phyloP scores from a whole-genome alignment of 2,329 filamentous ascomycete genomes.

The Geosmithia putterillii region DNA sequence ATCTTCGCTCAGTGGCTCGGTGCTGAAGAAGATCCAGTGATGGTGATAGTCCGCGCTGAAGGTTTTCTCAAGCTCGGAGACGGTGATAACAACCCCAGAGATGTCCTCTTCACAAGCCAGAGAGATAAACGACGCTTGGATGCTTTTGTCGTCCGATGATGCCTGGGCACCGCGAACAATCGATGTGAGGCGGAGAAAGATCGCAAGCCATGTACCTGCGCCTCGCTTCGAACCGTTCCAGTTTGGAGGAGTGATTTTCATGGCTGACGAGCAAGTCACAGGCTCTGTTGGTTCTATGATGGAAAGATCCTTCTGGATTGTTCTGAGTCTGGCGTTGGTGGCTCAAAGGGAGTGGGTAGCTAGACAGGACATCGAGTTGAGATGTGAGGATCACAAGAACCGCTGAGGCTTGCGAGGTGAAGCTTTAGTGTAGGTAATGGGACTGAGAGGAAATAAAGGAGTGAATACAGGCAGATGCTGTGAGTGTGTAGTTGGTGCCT shows the following conservation, averaged over 20 bases:
- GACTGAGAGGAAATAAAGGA: not conserved
- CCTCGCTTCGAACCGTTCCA: not conserved
- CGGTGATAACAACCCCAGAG: constrained; percentile 15
- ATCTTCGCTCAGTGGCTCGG: constrained; percentile 62
- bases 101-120: constrained; percentile 18
- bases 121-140: constrained; percentile 18
- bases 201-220: not conserved
- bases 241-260: not conserved
- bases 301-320: too few relatives aligned
- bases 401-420: not conserved
- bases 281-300: not conserved
- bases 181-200: not conserved
- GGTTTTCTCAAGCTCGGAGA: constrained; percentile 41
- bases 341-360: not conserved
- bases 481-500: not conserved
- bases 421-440: not conserved
- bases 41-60: constrained; percentile 80
- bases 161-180: not conserved
- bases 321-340: not conserved
- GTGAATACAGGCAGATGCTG: not conserved
- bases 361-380: too few relatives aligned
- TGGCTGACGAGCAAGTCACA: not conserved
- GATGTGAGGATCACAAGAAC: too few relatives aligned
- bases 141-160: constrained; percentile 2
- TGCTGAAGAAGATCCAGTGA: constrained; percentile 82